Evolutionary conservation across 768 basidiomycete species (phyloP).

Genomic region (Trametes cubensis): DNA sequence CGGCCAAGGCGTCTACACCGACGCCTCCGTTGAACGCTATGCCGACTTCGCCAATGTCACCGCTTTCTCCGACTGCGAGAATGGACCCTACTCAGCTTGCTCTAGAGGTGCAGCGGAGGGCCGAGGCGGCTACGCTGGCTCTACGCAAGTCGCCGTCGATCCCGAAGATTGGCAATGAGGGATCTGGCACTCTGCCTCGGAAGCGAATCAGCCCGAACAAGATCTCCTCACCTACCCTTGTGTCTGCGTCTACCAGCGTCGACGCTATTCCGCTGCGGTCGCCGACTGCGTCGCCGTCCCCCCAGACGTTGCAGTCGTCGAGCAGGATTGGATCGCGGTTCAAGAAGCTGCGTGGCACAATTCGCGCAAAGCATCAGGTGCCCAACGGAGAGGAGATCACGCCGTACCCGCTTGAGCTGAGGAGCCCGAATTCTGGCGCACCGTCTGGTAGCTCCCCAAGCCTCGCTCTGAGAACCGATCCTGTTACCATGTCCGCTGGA

Average conservation of each 20-base stretch:
- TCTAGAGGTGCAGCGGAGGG: slow-evolving; percentile 67
- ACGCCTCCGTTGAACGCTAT: slow-evolving; percentile 6
- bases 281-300: slow-evolving; percentile 28
- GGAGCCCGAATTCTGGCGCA: slow-evolving; percentile 39
- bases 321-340: slow-evolving; percentile 70
- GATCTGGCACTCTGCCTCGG: slow-evolving; percentile 25
- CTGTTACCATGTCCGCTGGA: slow-evolving; percentile 36
- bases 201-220: slow-evolving; percentile 41
- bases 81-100: slow-evolving; percentile 59
- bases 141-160: slow-evolving; percentile 45
- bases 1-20: not conserved
- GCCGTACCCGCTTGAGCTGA: slow-evolving; percentile 46
- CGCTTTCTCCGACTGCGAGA: slow-evolving; percentile 14
- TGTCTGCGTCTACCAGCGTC: slow-evolving; percentile 44
- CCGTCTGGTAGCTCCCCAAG: slow-evolving; percentile 36
- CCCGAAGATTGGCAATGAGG: slow-evolving; percentile 34
- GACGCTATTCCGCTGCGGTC: slow-evolving; percentile 37
- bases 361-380: slow-evolving; percentile 56
- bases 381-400: slow-evolving; percentile 53
- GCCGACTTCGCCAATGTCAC: slow-evolving; percentile 6
- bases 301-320: slow-evolving; percentile 24
- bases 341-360: slow-evolving; percentile 69
- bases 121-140: slow-evolving; percentile 54
- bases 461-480: slow-evolving; percentile 38
- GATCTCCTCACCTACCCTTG: slow-evolving; percentile 44